Base-by-base conservation (phyloP, 148 eudicot genomes). In the Vaccinium darrowii region DNA sequence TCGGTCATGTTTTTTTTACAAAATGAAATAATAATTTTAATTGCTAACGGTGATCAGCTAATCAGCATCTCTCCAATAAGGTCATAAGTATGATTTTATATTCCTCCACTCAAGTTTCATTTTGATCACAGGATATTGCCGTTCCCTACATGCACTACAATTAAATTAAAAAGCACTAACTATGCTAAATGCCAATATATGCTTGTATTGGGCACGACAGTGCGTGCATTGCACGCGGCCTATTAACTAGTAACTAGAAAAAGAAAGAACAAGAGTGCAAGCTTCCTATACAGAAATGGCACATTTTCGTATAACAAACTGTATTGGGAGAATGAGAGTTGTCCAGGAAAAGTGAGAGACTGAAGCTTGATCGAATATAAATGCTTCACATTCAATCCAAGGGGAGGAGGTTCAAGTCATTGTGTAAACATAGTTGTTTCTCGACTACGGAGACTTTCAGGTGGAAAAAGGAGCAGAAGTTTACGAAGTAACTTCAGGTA, bases 371-470 rank as follows among this genome's bases (percentile, higher is more conserved):
- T 43, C 13, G 18, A 62, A 69, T 5, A 81, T 10, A 39, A 81
- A 60, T 81, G 36, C 36, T 81, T 49, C 39, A 67, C 75, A 43
- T 81, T 43, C 23, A 81, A 81, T 43, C 36, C 76, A 47, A 65
- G 23, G 58, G 47, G 25, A 23, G 27, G 43, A 81, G 27, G 56
- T 81, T 60, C 43, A 49, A 8, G 12, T 18, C 79, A 76, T 76
- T n/a, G 79, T 36, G 21, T 8, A 19, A 23, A 76, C 53, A 76
- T 47, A 76, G 39, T 16, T 16, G 7, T 73, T 36, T 73, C 77
- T 73, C 50, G 14, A 79, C 81, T 53, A 16, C 9, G 18, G 67
- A 56, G 13, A 52, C 23, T 79, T 79, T 79, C 47, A n/a, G 33
- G 36, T 43, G 54, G 73, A 62, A 36, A 62, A 81, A 36, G 56